Conservation (phyloP, 768 basidiomycete species). For the Hydnomerulius pinastri region DNA sequence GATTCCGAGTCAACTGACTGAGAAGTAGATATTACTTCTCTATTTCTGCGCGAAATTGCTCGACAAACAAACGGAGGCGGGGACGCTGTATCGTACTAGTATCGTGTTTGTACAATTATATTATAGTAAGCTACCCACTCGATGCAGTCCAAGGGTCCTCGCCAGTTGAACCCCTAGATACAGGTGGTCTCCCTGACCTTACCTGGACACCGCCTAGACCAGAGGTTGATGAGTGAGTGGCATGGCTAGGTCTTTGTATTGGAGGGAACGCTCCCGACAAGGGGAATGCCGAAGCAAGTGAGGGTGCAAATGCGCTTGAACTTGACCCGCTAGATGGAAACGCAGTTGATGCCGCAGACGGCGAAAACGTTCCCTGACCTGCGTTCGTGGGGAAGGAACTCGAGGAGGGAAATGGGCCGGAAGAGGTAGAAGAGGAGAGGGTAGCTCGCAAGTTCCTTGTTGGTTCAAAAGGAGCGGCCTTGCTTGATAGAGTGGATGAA, state of each 20-base stretch:
- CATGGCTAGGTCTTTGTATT: slow-evolving; percentile 11
- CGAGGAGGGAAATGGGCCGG: slow-evolving; percentile 14
- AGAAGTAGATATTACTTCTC: too few species aligned
- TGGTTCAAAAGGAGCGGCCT: slow-evolving; percentile 58
- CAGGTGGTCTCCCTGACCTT: slow-evolving; percentile 13
- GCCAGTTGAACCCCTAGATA: slow-evolving; percentile 12
- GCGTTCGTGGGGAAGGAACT: slow-evolving; percentile 11
- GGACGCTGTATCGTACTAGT: not conserved
- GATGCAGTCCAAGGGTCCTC: slow-evolving; percentile 17
- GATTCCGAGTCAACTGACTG: too few species aligned
- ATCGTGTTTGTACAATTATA: not conserved
- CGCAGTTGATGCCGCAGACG: slow-evolving; percentile 12
- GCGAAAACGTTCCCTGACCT: slow-evolving; percentile 17
- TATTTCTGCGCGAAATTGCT: too few species aligned
- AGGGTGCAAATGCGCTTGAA: not conserved
- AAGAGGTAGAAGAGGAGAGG: slow-evolving; percentile 19
- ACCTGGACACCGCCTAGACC: slow-evolving; percentile 7
- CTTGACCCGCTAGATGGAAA: slow-evolving; percentile 10
- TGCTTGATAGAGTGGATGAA: slow-evolving; percentile 50
- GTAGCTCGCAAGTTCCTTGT: slow-evolving; percentile 29
- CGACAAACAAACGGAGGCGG: too few species aligned
- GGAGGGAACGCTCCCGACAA: slow-evolving; percentile 16
- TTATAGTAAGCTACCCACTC: slow-evolving; percentile 4
- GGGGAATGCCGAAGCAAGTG: slow-evolving; percentile 7
- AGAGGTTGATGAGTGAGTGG: slow-evolving; percentile 3